A percentile compares a stretch with the other conserved stretches of the same genome.
phyloP scores from a whole-genome alignment of 352 stramenopile species.

The Sclerospora graminicola region DNA sequence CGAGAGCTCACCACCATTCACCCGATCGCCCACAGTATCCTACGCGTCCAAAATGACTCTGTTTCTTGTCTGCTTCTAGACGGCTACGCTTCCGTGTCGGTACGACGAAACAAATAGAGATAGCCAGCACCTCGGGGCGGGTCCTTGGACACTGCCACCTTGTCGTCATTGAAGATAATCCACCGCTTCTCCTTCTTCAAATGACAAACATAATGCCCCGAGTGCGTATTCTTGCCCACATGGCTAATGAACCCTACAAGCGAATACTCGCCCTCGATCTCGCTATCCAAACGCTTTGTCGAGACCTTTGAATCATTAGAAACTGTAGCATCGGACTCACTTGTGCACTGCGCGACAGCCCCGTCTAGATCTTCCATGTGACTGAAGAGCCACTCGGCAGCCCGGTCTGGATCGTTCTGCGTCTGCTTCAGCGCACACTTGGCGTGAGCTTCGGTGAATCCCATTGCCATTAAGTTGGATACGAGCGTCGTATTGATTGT shows the following conservation, averaged over 20 bases:
- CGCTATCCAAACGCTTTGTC: constrained; percentile 47
- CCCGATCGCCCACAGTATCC: too few species aligned
- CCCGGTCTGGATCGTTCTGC: constrained; percentile 85
- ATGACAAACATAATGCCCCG: constrained; percentile 97
- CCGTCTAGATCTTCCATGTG: constrained; percentile 94
- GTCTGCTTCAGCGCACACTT: constrained; percentile 90
- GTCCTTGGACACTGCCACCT: constrained; percentile 91
- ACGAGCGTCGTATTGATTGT: constrained; percentile 71
- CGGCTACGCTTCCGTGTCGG: constrained; percentile 22
- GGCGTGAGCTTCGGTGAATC: constrained; percentile 85
- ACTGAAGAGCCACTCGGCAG: constrained; percentile 97
- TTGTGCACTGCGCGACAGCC: constrained; percentile 83
- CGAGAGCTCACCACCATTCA: too few species aligned
- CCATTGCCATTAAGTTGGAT: constrained; percentile 71
- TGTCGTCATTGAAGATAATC: constrained; percentile 99
- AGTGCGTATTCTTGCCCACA: constrained; percentile 96
- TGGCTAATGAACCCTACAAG: constrained; percentile 97
- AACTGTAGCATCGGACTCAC: constrained; percentile 9
- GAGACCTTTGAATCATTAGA: constrained; percentile 9
- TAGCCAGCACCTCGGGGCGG: constrained; percentile 93
- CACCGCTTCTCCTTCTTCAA: constrained; percentile 95
- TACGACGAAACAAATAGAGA: constrained; percentile 91
- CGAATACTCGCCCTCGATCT: constrained; percentile 71
- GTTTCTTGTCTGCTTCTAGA: too few species aligned
- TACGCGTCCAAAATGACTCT: too few species aligned